Conservation (phyloP, 495 filamentous ascomycete genomes). For the Friedmanniomyces endolithicus region DNA sequence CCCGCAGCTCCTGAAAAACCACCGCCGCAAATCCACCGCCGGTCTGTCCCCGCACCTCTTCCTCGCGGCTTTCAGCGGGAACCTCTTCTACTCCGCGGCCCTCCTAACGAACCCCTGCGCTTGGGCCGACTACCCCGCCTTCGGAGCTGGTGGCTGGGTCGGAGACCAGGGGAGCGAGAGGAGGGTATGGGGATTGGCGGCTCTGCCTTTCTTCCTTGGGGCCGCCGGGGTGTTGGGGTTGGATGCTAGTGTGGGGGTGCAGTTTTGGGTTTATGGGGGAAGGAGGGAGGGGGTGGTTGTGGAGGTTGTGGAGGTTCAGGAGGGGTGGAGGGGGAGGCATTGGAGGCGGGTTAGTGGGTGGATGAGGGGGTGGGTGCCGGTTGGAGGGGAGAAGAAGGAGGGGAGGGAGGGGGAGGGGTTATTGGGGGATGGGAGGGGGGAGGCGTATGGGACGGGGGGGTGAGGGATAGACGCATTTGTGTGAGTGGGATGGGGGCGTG, state of each 20-base stretch:
- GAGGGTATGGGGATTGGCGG: constrained; percentile 44
- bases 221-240: constrained; percentile 55
- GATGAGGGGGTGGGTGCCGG: constrained; percentile 60
- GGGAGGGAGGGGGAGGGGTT: too few species aligned
- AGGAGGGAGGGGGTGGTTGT: constrained; percentile 31
- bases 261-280: constrained; percentile 47
- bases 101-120: constrained; percentile 56
- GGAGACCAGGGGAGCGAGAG: constrained; percentile 46
- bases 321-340: constrained; percentile 28
- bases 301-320: constrained; percentile 27
- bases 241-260: constrained; percentile 53
- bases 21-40: constrained; percentile 50
- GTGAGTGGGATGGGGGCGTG: too few species aligned
- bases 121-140: constrained; percentile 47
- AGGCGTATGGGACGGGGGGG: too few species aligned
- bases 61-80: constrained; percentile 58
- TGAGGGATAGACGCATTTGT: too few species aligned
- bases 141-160: constrained; percentile 57
- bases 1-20: constrained; percentile 60
- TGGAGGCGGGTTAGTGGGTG: constrained; percentile 50
- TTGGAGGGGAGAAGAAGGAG: constrained; percentile 8
- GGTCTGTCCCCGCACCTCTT: constrained; percentile 60
- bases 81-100: constrained; percentile 58
- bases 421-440: too few species aligned
- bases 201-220: constrained; percentile 59